Evolutionary conservation across 805 yeast genomes (phyloP).

Genomic region (Candida pini): DNA sequence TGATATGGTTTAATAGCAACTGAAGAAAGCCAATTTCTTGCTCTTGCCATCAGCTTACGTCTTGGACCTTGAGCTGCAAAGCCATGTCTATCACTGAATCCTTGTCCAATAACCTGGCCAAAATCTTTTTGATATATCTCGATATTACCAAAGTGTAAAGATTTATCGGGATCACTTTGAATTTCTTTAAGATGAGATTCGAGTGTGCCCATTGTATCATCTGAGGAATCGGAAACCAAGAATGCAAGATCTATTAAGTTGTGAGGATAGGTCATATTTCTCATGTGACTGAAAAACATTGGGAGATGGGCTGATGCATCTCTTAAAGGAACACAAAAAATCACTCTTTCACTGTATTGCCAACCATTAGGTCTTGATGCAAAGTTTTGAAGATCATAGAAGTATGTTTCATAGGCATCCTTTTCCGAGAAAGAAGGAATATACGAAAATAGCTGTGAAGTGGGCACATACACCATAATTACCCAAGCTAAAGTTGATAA

Average conservation of each 20-base stretch:
- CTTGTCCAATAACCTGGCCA: slow-evolving; percentile 81
- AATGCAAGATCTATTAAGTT: slow-evolving; percentile 73
- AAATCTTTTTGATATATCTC: slow-evolving; percentile 79
- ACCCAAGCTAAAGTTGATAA: no score
- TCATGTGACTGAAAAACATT: slow-evolving; percentile 75
- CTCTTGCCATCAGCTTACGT: slow-evolving; percentile 80
- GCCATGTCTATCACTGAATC: slow-evolving; percentile 77
- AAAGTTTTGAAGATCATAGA: slow-evolving; percentile 55
- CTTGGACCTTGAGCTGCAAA: slow-evolving; percentile 82
- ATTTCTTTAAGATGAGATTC: slow-evolving; percentile 59
- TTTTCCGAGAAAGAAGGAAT: slow-evolving; percentile 11
- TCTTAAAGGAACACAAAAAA: slow-evolving; percentile 70
- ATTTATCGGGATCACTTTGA: slow-evolving; percentile 64
- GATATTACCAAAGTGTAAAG: slow-evolving; percentile 69
- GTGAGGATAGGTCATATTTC: slow-evolving; percentile 84
- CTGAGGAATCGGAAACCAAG: slow-evolving; percentile 73
- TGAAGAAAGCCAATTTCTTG: slow-evolving; percentile 77
- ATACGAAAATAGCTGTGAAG: slow-evolving; percentile 6
- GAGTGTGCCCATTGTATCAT: slow-evolving; percentile 56
- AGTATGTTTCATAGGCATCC: slow-evolving; percentile 14
- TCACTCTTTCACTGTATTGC: slow-evolving; percentile 53
- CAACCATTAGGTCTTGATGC: slow-evolving; percentile 48
- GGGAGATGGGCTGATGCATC: slow-evolving; percentile 76
- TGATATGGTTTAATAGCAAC: slow-evolving; percentile 75
- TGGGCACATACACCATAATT: background rate